Evolutionary conservation across 2,329 filamentous ascomycete genomes (phyloP).

Genomic region (Clonostachys rosea): DNA sequence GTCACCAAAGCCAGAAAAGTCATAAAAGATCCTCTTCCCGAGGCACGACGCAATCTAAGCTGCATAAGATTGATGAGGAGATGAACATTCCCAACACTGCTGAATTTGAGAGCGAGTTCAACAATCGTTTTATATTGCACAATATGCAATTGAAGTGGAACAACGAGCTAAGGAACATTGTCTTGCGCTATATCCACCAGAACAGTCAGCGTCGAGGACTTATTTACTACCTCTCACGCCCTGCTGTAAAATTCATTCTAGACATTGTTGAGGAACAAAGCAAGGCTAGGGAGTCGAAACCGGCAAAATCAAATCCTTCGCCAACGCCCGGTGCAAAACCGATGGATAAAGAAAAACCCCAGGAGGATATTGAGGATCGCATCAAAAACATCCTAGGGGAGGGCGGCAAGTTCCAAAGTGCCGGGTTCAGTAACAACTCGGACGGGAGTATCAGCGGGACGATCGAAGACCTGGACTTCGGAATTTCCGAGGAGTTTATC

Average conservation of each 20-base stretch:
- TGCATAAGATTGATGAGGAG: slow-evolving; percentile 33
- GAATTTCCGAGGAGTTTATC: slow-evolving; percentile 83
- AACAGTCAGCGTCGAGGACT: slow-evolving; percentile 94
- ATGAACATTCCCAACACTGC: slow-evolving; percentile 66
- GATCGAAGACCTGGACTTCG: slow-evolving; percentile 62
- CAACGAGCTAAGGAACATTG: slow-evolving; percentile 91
- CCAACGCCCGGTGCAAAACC: slow-evolving; percentile 24
- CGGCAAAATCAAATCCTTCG: slow-evolving; percentile 9
- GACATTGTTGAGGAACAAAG: slow-evolving; percentile 95
- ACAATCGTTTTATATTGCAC: slow-evolving; percentile 97
- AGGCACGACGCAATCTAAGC: slow-evolving; percentile 41
- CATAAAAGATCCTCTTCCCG: slow-evolving; percentile 18
- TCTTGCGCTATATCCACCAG: slow-evolving; percentile 95
- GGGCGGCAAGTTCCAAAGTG: slow-evolving; percentile 69
- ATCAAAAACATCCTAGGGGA: slow-evolving; percentile 84
- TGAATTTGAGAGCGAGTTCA: slow-evolving; percentile 91
- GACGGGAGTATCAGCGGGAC: slow-evolving; percentile 30
- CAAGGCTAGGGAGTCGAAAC: slow-evolving; percentile 41
- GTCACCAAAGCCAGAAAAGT: background rate
- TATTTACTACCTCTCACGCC: slow-evolving; percentile 93
- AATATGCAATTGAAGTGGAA: slow-evolving; percentile 99
- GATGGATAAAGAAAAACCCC: slow-evolving; percentile 52
- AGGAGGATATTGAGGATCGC: slow-evolving; percentile 67
- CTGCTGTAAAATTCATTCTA: slow-evolving; percentile 95
- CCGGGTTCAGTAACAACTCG: slow-evolving; percentile 21